Evolutionary conservation across 805 yeast genomes (phyloP), one percentile per base, ranked within the genome.

Genomic region (Kluyveromyces wickerhamii): DNA sequence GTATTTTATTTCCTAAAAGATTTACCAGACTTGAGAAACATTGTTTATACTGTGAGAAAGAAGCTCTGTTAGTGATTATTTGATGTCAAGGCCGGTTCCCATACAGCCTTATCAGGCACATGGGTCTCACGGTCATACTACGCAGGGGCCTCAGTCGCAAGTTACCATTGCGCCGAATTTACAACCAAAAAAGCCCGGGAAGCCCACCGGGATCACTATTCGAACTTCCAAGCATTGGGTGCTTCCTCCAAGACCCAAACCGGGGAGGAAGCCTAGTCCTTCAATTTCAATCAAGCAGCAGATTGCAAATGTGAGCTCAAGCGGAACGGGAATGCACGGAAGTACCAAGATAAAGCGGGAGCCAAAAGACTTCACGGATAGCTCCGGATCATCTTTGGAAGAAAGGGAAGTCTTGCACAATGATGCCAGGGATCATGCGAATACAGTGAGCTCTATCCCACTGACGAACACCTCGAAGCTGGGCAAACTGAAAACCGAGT

Each of bases 221-320:
- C 74, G 68, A 46, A 78, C 89, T 1, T 79, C 87, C 34, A 79
- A 79, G 50, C 77, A 75, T 50, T 85, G 92, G 88, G 87, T 80
- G 6, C 61, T 82, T 20, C 94, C 94, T 3, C 94, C 94, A 8
- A 66, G 92, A 44, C 92, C 94, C 17, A 79, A 82, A 44, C 82
- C 83, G 0, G 83, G 82, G 14, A 60, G 78, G 33, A 74, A 73
- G 44, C 77, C 42, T 11, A 35, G 42, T 30, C 33, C 33, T 10
- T n/a, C 26, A 6, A n/a, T 30, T 10, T 30, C 33, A 4, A 30
- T 30, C 5, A 30, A 30, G 18, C 33, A 30, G 26, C 33, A 30
- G 26, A n/a, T 30, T 2, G 33, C 33, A 7, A 21, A n/a, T 7
- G 33, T 30, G 10, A 22, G 19, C 8, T 24, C 27, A n/a, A 17